These are phyloP conservation scores for Dimargaris xerosporica DNA, from an alignment of 192 early-diverging fungal genomes.

Conservation along the genomic window DNA sequence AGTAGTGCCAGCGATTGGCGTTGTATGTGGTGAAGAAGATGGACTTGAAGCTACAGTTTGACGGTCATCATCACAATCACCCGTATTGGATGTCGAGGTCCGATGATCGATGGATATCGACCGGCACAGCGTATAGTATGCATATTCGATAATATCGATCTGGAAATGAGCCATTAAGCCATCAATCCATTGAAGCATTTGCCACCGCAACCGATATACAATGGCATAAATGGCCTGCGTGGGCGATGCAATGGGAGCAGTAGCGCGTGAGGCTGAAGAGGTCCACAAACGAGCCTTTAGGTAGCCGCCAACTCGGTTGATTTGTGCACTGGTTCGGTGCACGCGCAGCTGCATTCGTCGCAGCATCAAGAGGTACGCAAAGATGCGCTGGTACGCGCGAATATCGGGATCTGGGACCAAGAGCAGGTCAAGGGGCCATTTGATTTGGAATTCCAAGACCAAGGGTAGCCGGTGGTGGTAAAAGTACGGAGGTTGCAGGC, in stretches of 20 bases:
- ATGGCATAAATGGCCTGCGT: neutral
- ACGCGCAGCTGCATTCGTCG: neutral
- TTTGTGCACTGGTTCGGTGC: neutral
- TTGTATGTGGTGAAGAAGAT: neutral
- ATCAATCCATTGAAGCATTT: slow-evolving; percentile 10
- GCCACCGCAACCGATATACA: slow-evolving; percentile 8
- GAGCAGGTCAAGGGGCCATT: slow-evolving; percentile 5
- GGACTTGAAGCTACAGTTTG: neutral
- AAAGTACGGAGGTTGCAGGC: neutral
- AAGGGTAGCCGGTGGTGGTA: slow-evolving; percentile 3
- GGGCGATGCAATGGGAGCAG: neutral
- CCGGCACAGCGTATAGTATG: neutral
- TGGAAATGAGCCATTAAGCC: slow-evolving; percentile 6
- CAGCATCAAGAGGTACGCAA: neutral
- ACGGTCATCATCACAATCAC: neutral
- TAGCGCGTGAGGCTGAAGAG: neutral
- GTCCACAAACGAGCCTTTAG: neutral
- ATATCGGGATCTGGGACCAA: neutral
- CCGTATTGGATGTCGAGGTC: neutral
- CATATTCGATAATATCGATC: slow-evolving; percentile 1
- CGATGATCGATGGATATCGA: neutral
- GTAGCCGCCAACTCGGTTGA: neutral
- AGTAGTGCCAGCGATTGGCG: neutral
- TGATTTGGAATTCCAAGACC: neutral
- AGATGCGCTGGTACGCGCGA: neutral